Evolutionary conservation across 78 protist genomes (phyloP), one percentile per base, ranked within the genome.

Genomic region (Chrysochromulina parva): DNA sequence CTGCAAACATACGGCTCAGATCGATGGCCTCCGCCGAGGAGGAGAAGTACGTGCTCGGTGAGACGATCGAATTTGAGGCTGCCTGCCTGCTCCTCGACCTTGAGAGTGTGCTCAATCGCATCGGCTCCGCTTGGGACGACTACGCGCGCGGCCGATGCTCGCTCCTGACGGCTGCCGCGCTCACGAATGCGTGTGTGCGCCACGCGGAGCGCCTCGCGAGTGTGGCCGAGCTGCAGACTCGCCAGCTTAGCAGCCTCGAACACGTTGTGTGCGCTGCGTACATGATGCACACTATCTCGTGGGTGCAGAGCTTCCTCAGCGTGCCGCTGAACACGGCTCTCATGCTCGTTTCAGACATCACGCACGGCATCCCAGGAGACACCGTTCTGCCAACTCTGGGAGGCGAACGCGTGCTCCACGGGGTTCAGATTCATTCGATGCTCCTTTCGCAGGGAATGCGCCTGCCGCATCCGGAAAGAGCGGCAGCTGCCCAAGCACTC

Each of bases 161-260:
- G 50, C 88, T 84, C 5, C 69, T 84, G 16, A 48, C 55, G 26
- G 88, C 88, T 9, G 55, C 88, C 47, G 88, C 88, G 47, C 73
- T 48, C 69, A 84, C 88, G 19, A 84, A 84, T 48, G 88, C 88
- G 48, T 84, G 88, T 38, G 65, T 84, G 11, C 28, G 73, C 65
- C 88, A 84, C 88, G 88, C 69, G 3, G 65, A 54, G 50, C 65
- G 69, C 19, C 88, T 84, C 53, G 69, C 73, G 24, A 84, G 88
- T 48, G 88, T 4, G 22, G 26, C 55, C 53, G 88, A 84, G 88
- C 55, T 59, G 69, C 47, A 58, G 17, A 1, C 6, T 13, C 73
- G 38, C 19, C 14, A 13, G 55, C 88, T 84, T 28, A n/a, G 6
- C 73, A 57, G 52, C 1, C 28, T 84, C 28, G 65, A 55, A 10